Base-by-base conservation (phyloP, 768 basidiomycete species). In the Xerocomellus amylosporus region DNA sequence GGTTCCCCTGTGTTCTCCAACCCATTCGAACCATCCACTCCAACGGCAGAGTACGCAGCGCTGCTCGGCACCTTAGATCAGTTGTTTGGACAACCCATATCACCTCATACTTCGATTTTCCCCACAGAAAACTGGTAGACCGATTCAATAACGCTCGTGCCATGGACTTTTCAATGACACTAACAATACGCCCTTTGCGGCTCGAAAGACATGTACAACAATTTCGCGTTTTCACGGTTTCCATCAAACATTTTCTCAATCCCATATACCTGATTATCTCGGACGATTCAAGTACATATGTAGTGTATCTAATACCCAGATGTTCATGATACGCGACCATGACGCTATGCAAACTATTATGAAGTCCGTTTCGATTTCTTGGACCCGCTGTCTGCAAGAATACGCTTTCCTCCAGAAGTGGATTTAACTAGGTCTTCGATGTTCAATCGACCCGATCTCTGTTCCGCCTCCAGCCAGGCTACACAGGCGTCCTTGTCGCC, bases 401-500 rank as follows among this genome's bases (percentile, higher is more conserved):
- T 47, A 38, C 70, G 69, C 60, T 73, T 74, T 26, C 43, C 54
- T 14, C 62, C 64, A 26, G 58, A 40, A 15, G 58, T 43, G 8
- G 61, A 59, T 17, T 58, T 44, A 4, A 56, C 53, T 0, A 70
- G 55, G 6, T 70, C 71, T 41, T 71, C 68, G 8, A 71, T 40
- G 3, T 65, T 55, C 61, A 87, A 64, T 38, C 73, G 68, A n/a
- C 82, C 83, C 24, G 77, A 73, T 8, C 61, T 65, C 36, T 76
- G 75, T 62, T 86, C 81, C n/a, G 71, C 69, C 53, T 72, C 70
- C 40, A 98, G 72, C 92, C 92, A 97, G 13, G 67, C 67, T 28
- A 75, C 66, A 65, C 93, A 94, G 5, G 84, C 81, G 6, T 83
- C 86, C 63, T 83, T 82, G 5, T 82, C 80, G 1, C 77, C 80